Percentiles rank a stretch among this genome's conserved stretches.
phyloP scores from a whole-genome alignment of 805 yeast genomes.

The Komagataella ulmi region DNA sequence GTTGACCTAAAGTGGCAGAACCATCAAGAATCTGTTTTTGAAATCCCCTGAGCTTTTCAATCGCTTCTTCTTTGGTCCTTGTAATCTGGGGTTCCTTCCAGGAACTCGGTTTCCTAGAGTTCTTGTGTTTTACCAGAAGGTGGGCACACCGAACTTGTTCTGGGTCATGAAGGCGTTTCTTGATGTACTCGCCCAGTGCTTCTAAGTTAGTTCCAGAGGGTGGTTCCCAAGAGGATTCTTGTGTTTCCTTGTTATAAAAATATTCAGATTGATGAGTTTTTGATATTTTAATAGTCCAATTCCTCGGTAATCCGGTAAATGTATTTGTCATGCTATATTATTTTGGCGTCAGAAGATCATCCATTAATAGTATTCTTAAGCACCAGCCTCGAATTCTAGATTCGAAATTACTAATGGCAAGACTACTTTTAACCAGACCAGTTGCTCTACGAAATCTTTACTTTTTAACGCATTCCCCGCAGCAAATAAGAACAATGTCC shows the following conservation, averaged over 20 bases:
- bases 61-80: slow-evolving; percentile 73
- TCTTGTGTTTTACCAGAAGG: slow-evolving; percentile 69
- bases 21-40: slow-evolving; percentile 51
- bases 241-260: slow-evolving; percentile 55
- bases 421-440: not conserved
- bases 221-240: slow-evolving; percentile 80
- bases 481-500: slow-evolving; percentile 23
- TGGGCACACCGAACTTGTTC: slow-evolving; percentile 72
- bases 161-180: slow-evolving; percentile 31
- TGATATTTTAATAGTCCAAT: slow-evolving; percentile 75
- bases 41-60: slow-evolving; percentile 41
- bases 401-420: not conserved
- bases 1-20: slow-evolving; percentile 47
- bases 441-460: not conserved
- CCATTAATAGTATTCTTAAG: not conserved
- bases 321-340: not conserved
- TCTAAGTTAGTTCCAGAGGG: slow-evolving; percentile 70
- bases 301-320: slow-evolving; percentile 66
- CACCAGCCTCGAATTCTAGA: not conserved
- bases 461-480: not conserved
- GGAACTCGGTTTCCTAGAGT: slow-evolving; percentile 80
- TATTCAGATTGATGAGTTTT: slow-evolving; percentile 78
- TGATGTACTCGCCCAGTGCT: slow-evolving; percentile 43
- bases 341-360: no score
- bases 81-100: slow-evolving; percentile 75